Base-by-base conservation (phyloP, 768 basidiomycete genomes). In the Chalciporus chontae region DNA sequence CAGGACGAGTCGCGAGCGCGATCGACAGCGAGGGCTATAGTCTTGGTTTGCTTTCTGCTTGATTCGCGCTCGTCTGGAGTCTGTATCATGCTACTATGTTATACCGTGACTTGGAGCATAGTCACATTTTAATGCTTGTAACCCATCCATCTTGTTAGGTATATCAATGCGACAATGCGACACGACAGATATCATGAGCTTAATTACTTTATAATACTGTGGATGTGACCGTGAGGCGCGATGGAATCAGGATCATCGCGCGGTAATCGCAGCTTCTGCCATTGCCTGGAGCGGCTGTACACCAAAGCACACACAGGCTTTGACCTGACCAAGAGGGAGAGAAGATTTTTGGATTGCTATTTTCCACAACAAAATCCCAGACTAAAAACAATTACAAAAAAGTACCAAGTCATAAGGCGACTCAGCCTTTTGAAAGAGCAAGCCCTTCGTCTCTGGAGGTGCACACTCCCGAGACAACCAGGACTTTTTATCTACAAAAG, bases 1-100 rank as follows among this genome's bases (percentile, higher is more conserved):
- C 21, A 85, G 78, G 73, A 75, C 62, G 43, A 87, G 83, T 66
- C 73, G 85, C 8, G 70, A 74, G 54, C 62, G 76, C 41, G 74
- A 70, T 11, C 67, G 63, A 13, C 58, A 68, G 11, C 56, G 68
- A 26, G 55, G 37, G 3, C 8, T 27, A 39, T 68, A 63, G 50
- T 42, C 40, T 2, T 27, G 1, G 23, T 17, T 34, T 14, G 1
- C 6, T n/a, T 18, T 49, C 23, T 36, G 11, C 5, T 34, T 34
- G 32, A n/a, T 34, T 34, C 32, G 32, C n/a, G n/a, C n/a, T n/a
- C 8, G 34, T 36, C n/a, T n/a, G 10, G 29, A 10, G 29, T 10
- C 14, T 8, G 15, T n/a, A n/a, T n/a, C n/a, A 6, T n/a, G 14
- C 34, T 36, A 5, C 15, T 48, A 50, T 55, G 32, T 27, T 39